Base-by-base conservation (phyloP, 1,284 basidiomycete genomes). In the Gyrodon tennesseensis region DNA sequence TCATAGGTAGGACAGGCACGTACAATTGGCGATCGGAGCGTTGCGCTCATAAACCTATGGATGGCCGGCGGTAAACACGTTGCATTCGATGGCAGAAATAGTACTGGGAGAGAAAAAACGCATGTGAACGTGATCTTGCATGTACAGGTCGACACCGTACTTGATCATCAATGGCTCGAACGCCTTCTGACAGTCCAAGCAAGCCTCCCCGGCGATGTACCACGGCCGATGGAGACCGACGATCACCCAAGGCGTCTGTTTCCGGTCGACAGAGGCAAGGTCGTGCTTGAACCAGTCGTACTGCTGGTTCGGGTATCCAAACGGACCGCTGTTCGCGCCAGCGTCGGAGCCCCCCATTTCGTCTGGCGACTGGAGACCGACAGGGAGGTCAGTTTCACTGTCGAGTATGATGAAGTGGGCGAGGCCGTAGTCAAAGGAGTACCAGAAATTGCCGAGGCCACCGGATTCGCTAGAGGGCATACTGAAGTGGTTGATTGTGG, bases 131-230 rank as follows among this genome's bases (percentile, higher is more conserved):
- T 74, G 72, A 53, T 74, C 72, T 27, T 75, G 73, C 74, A 76
- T 74, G 58, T 76, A 75, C 8, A 74, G 63, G 34, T 75, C 70
- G 27, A 74, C 72, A 27, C 69, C 71, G n/a, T 76, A 75, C 63
- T 76, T 75, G 60, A 74, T 29, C 69, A 74, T 74, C 63, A 76
- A 31, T 7, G 73, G 73, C 56, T 76, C 72, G 27, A 74, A 74
- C 7, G 74, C 73, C 31, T 75, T 31, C 40, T 76, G 72, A 49
- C 74, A 74, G 1, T 57, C 7, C 66, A 65, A 40, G 56, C 74
- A 75, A 12, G 64, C 53, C 2, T 64, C 23, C 23, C 49, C 48
- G 0, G 43, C 65, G 7, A 73, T 25, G 49, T 74, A 76, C 75
- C 75, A 76, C 19, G 70, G 73, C 2, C 71, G 66, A 37, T 75